Conservation (phyloP, 1,139 yeast species). For the Yamadazyma membranifaciens region DNA sequence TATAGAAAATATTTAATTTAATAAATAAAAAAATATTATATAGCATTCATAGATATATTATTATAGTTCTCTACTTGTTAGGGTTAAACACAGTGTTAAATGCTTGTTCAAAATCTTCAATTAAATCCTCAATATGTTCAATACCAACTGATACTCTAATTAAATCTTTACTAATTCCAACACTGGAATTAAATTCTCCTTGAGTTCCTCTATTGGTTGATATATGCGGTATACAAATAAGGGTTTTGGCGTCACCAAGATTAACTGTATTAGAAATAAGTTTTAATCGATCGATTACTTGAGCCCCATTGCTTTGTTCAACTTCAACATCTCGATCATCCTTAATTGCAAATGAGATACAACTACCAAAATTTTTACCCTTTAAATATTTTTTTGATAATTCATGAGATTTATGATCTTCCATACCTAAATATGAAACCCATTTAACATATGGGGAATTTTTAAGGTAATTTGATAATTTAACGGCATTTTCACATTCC, state of each 20-base stretch:
- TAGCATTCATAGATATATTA: neutral
- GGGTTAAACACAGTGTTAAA: conserved; percentile 34
- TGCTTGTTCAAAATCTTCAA: conserved; percentile 80
- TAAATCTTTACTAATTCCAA: conserved; percentile 84
- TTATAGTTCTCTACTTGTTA: neutral
- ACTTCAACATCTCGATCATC: conserved; percentile 47
- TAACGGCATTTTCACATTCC: conserved; percentile 76
- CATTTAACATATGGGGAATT: conserved; percentile 68
- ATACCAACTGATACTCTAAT: conserved; percentile 87
- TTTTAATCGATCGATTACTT: conserved; percentile 74
- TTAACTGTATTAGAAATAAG: conserved; percentile 89
- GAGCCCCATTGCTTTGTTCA: conserved; percentile 70
- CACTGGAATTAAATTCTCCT: conserved; percentile 56
- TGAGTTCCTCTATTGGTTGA: conserved; percentile 86
- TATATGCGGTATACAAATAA: conserved; percentile 90
- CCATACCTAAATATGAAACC: conserved; percentile 90
- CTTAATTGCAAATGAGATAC: conserved; percentile 83
- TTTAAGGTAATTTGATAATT: conserved; percentile 74
- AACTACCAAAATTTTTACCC: conserved; percentile 77
- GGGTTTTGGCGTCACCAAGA: conserved; percentile 91
- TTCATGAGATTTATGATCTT: conserved; percentile 76
- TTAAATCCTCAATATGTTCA: conserved; percentile 82
- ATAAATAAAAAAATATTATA: neutral
- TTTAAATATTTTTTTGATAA: conserved; percentile 74
- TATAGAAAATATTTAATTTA: no score